A percentile compares a stretch with the other conserved stretches of the same genome.
phyloP scores from a whole-genome alignment of 139 green algal species.

The Chlamydomonas sp. region DNA sequence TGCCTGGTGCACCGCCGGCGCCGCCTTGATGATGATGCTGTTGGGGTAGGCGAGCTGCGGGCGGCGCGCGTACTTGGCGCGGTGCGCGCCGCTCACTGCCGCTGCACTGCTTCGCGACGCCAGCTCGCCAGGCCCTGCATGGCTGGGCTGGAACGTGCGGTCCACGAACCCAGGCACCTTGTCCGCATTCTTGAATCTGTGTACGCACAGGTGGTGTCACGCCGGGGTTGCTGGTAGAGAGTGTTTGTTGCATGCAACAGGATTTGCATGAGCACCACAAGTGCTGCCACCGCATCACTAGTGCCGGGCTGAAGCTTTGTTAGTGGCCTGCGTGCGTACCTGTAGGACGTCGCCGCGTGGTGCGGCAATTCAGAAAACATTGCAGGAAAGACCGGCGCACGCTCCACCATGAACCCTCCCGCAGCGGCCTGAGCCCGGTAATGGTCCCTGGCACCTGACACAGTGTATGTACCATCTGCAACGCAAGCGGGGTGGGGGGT shows the following conservation, averaged over 20 bases:
- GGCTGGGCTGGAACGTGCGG: conserved; percentile 33
- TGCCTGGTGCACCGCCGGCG: not conserved
- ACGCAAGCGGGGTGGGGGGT: no score
- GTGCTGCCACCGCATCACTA: no score
- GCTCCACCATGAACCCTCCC: conserved; percentile 49
- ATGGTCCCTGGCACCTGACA: conserved; percentile 58
- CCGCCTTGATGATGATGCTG: conserved; percentile 32
- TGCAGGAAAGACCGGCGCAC: conserved; percentile 50
- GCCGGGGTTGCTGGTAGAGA: no score
- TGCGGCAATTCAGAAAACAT: conserved; percentile 60
- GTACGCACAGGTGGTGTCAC: no score
- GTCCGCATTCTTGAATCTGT: conserved; percentile 55
- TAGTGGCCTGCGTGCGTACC: no score
- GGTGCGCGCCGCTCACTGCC: conserved; percentile 34
- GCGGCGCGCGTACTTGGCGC: conserved; percentile 45
- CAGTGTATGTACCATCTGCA: conserved; percentile 40
- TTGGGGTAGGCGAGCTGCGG: conserved; percentile 18
- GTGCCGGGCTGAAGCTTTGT: no score
- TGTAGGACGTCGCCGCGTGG: conserved; percentile 12
- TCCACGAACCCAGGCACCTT: conserved; percentile 53
- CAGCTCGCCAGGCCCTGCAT: conserved; percentile 11
- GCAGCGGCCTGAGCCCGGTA: conserved; percentile 51
- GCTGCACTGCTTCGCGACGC: conserved; percentile 4
- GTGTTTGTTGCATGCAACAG: no score
- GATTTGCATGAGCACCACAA: no score